Base-by-base conservation (phyloP, 75 land plant genomes). In the Larix kaempferi region DNA sequence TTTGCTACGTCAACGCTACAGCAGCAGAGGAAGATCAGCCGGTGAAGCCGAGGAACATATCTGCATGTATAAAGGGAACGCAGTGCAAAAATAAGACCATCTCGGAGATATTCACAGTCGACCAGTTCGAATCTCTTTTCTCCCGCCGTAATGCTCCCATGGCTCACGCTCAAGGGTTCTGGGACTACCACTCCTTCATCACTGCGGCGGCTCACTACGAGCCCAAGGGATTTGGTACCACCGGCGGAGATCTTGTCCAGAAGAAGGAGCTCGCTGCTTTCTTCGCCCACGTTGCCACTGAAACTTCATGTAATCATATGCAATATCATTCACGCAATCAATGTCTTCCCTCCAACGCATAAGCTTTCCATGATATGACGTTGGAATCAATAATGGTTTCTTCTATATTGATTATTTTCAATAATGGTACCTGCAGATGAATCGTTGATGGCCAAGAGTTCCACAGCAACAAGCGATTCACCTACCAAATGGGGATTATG, bases 251-350 rank as follows among this genome's bases (percentile, higher is more conserved):
- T 11, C 64, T 35, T 1, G 52, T 72, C 59, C 85, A 83, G 71
- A 76, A 79, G 55, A 61, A 74, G 55, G 87, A 85, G 78, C 77
- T 85, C 44, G 85, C 87, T 6, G 87, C 87, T 0, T 85, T 85
- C 44, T 83, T 85, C 23, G 85, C 87, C 25, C 87, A 85, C 76
- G 78, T 85, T 23, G 85, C 87, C 25, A 80, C 84, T 6, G 86
- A 83, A 14, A 85, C 87, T 10, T 74, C 82, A 44, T 79, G 84
- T 82, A 82, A 11, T 35, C 2, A 35, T 35, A 35, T 35, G 37
- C 1, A 35, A 35, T 35, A 35, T 35, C 2, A 35, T 35, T n/a
- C n/a, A n/a, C n/a, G 37, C 37, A 35, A 35, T 35, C 37, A 35
- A 35, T 35, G 37, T 35, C 37, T 35, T 35, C 37, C 2, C 37